phyloP scores from a whole-genome alignment of 2,329 filamentous ascomycete genomes.

The Penicillium polonicum region DNA sequence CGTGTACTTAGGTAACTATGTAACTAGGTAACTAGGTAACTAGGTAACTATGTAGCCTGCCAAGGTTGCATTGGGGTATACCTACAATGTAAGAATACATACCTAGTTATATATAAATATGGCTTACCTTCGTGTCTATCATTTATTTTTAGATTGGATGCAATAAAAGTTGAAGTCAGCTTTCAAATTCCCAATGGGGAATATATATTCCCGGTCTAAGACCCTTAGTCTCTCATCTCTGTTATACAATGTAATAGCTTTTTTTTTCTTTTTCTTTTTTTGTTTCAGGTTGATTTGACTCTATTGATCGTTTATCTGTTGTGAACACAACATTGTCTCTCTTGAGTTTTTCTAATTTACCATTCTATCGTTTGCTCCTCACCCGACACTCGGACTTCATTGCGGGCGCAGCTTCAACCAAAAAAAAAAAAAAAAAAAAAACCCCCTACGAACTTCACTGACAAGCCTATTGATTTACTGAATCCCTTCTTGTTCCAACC shows the following conservation, averaged over 20 bases:
- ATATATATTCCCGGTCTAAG: not conserved
- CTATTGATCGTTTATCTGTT: not conserved
- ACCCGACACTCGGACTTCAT: too few relatives aligned
- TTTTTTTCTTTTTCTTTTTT: not conserved
- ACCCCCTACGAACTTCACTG: too few relatives aligned
- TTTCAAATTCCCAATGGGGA: not conserved
- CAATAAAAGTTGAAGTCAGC: not conserved
- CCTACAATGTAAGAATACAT: not conserved
- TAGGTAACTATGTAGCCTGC: not conserved
- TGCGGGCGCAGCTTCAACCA: too few relatives aligned
- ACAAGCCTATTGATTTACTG: too few relatives aligned
- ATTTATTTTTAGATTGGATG: not conserved
- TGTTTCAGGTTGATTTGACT: not conserved
- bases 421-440: too few relatives aligned
- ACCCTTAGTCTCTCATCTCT: too few relatives aligned
- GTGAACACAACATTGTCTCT: not conserved
- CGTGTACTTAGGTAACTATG: not conserved
- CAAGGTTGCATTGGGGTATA: too few relatives aligned
- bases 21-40: not conserved
- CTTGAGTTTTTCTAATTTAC: too few relatives aligned
- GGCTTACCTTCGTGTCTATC: not conserved
- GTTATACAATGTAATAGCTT: not conserved
- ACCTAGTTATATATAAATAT: not conserved
- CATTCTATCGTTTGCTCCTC: too few relatives aligned
- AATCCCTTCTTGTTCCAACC: not conserved